phyloP scores from a whole-genome alignment of 2,329 filamentous ascomycete genomes.

The Aspergillus transmontanensis region DNA sequence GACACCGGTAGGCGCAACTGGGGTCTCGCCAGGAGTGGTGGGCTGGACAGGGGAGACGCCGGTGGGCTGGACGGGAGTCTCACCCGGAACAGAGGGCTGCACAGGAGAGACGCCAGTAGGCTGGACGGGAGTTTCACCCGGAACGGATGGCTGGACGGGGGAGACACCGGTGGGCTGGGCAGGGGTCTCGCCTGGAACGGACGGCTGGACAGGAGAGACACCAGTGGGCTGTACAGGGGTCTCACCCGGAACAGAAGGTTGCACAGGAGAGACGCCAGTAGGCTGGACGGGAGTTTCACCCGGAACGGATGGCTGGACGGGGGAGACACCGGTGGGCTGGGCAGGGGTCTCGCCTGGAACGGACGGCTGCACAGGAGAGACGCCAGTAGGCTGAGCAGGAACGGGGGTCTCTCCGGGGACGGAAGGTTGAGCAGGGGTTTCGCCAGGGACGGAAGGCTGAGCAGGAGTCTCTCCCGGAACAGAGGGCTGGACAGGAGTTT shows the following conservation, averaged over 20 bases:
- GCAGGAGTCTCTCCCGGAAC: constrained; percentile 11
- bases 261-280: neutral
- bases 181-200: constrained; percentile 4
- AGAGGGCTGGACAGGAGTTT: neutral
- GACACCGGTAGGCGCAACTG: constrained; percentile 11
- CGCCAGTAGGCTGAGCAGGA: neutral
- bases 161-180: neutral
- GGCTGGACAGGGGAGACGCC: neutral
- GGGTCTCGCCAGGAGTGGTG: neutral
- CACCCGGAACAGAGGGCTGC: constrained; percentile 9
- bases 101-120: neutral
- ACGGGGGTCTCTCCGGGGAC: constrained; percentile 1
- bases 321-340: neutral
- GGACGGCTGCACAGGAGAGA: constrained; percentile 4
- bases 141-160: neutral
- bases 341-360: constrained; percentile 1
- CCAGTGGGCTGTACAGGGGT: neutral
- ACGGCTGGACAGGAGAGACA: neutral
- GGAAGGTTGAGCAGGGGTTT: constrained; percentile 4
- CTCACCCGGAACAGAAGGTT: constrained; percentile 11
- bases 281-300: neutral
- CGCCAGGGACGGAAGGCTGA: neutral
- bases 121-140: neutral
- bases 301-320: constrained; percentile 8
- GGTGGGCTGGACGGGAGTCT: neutral